phyloP scores from a whole-genome alignment of 208 protist species.

The Tritrichomonas foetus region DNA sequence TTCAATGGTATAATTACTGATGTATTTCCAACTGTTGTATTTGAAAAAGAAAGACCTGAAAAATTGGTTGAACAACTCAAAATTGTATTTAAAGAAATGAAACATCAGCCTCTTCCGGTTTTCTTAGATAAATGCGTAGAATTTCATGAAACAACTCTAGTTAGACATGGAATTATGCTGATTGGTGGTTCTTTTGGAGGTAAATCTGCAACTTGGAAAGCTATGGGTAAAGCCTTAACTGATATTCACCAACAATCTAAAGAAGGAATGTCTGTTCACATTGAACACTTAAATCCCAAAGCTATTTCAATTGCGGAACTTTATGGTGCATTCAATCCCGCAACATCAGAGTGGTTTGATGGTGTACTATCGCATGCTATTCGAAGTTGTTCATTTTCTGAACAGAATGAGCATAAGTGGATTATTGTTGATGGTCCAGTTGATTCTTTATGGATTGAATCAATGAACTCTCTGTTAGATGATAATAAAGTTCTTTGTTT shows the following conservation, averaged over 20 bases:
- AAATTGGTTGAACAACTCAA: constrained; percentile 48
- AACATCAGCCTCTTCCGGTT: background rate
- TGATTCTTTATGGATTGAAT: constrained; percentile 96
- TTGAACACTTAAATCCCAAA: constrained; percentile 87
- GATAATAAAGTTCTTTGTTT: constrained; percentile 95
- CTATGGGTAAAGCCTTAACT: constrained; percentile 92
- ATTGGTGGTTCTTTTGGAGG: constrained; percentile 81
- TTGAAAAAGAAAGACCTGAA: constrained; percentile 48
- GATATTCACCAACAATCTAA: constrained; percentile 84
- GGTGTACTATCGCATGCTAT: constrained; percentile 69
- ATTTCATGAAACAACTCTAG: constrained; percentile 85
- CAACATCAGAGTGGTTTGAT: constrained; percentile 74
- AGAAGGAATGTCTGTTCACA: constrained; percentile 61
- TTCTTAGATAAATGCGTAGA: constrained; percentile 50
- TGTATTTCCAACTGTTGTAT: constrained; percentile 57
- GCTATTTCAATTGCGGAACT: constrained; percentile 92
- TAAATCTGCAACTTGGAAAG: constrained; percentile 56
- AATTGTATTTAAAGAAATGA: background rate
- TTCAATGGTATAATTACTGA: constrained; percentile 84
- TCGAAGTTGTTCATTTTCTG: constrained; percentile 69
- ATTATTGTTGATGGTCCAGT: constrained; percentile 97
- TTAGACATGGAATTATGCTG: constrained; percentile 93
- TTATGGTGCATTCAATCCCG: constrained; percentile 86
- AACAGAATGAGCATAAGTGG: constrained; percentile 70
- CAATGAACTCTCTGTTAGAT: constrained; percentile 95